Conservation (phyloP, 306 rosid species). For the Vicia sativa region DNA sequence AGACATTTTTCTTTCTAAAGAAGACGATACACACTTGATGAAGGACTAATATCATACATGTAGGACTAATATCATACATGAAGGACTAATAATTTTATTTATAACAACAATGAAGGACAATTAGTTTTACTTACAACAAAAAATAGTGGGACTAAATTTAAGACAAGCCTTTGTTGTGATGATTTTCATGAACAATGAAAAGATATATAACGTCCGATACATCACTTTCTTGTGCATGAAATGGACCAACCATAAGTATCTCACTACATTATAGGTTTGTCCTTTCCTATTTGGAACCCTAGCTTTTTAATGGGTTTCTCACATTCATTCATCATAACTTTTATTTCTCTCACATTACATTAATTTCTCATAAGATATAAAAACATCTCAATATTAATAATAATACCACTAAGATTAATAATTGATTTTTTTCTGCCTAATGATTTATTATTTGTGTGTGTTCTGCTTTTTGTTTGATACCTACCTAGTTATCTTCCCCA, state of each 20-base stretch:
- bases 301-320: conserved; percentile 10
- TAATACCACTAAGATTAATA: conserved; percentile 11
- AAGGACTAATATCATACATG: no score
- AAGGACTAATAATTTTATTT: no score
- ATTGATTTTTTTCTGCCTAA: conserved; percentile 3
- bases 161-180: conserved; percentile 41
- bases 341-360: background rate
- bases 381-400: background rate
- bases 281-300: conserved; percentile 41
- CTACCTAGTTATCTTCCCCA: conserved; percentile 38
- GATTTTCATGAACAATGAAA: conserved; percentile 36
- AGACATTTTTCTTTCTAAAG: no score
- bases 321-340: background rate
- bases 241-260: conserved; percentile 42
- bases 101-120: background rate
- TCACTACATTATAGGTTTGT: conserved; percentile 32
- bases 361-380: background rate
- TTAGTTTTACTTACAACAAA: background rate
- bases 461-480: no score
- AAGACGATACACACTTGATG: no score
- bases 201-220: conserved; percentile 35
- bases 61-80: no score
- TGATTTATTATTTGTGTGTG: conserved; percentile 26
- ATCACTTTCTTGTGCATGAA: conserved; percentile 50
- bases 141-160: conserved; percentile 24